A percentile compares a stretch with the other conserved stretches of the same genome.
phyloP scores from a whole-genome alignment of 441 rosid genomes.

The Erodium moschatum region DNA sequence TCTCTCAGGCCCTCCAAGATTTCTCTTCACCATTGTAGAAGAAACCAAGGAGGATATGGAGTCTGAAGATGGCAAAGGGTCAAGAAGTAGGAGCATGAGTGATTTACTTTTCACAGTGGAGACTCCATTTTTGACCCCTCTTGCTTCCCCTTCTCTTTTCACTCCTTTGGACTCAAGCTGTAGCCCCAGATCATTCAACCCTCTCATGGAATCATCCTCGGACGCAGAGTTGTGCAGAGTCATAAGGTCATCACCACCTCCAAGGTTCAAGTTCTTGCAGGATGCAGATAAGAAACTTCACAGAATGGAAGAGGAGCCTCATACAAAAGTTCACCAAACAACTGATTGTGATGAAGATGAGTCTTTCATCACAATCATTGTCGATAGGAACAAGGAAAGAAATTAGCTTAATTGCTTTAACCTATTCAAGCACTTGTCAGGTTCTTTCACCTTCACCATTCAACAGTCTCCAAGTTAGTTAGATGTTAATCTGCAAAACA shows the following conservation, averaged over 20 bases:
- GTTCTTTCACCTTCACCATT: too few relatives aligned
- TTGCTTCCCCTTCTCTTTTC: conserved; percentile 75
- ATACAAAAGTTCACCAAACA: too few relatives aligned
- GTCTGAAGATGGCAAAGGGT: conserved; percentile 52
- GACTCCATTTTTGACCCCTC: conserved; percentile 77
- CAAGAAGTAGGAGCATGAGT: conserved; percentile 48
- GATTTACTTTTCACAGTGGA: conserved; percentile 58
- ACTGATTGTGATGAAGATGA: conserved; percentile 36
- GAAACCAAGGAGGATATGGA: conserved; percentile 92
- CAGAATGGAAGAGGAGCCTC: conserved; percentile 31
- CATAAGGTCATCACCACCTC: conserved; percentile 55
- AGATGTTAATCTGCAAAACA: conserved; percentile 4
- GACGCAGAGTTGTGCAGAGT: conserved; percentile 71
- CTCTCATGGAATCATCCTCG: conserved; percentile 43
- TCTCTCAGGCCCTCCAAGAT: conserved; percentile 67
- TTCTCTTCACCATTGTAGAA: conserved; percentile 72
- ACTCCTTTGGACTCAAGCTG: conserved; percentile 41
- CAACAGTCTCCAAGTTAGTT: too few relatives aligned
- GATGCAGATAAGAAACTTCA: conserved; percentile 81
- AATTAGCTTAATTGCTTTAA: conserved; percentile 16
- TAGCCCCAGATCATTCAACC: conserved; percentile 33
- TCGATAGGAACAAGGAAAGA: conserved; percentile 36
- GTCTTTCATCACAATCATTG: conserved; percentile 40
- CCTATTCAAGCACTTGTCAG: too few relatives aligned
- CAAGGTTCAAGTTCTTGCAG: conserved; percentile 80